Evolutionary conservation across 2,329 filamentous ascomycete species (phyloP).

Genomic region (Laburnicola sp.): DNA sequence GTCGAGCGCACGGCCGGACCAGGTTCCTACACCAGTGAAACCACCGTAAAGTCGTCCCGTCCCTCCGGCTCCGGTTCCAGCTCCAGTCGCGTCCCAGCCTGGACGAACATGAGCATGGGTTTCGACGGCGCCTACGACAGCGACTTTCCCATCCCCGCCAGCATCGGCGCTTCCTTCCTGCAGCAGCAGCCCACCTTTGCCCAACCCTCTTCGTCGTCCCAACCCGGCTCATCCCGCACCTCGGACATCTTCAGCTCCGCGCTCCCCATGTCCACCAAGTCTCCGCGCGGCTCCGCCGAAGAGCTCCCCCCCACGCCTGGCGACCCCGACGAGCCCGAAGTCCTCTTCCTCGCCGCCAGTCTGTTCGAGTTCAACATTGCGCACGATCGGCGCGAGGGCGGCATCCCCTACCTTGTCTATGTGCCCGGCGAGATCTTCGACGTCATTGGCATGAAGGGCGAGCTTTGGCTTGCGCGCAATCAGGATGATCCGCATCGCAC

Average conservation of each 20-base stretch:
- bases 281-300: slow-evolving; percentile 21
- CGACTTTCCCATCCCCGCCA: slow-evolving; percentile 17
- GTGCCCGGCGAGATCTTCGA: slow-evolving; percentile 77
- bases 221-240: slow-evolving; percentile 54
- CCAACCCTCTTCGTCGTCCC: slow-evolving; percentile 26
- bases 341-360: slow-evolving; percentile 89
- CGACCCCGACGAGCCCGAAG: slow-evolving; percentile 63
- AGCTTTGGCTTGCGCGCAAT: slow-evolving; percentile 96
- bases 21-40: slow-evolving; percentile 34
- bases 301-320: slow-evolving; percentile 41
- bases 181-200: slow-evolving; percentile 24
- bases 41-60: slow-evolving; percentile 29
- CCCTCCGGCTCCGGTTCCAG: slow-evolving; percentile 20
- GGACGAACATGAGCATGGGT: slow-evolving; percentile 25
- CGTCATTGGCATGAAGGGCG: slow-evolving; percentile 91
- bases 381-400: slow-evolving; percentile 85
- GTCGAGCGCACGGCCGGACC: slow-evolving; percentile 28
- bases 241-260: slow-evolving; percentile 86
- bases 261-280: slow-evolving; percentile 66
- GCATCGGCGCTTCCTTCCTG: slow-evolving; percentile 32
- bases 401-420: slow-evolving; percentile 95
- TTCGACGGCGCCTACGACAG: slow-evolving; percentile 30
- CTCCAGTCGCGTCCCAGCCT: slow-evolving; percentile 17
- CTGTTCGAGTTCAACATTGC: slow-evolving; percentile 98
- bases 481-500: slow-evolving; percentile 81